Base-by-base conservation (phyloP, 2,329 filamentous ascomycete genomes). In the Penicillium frequentans region DNA sequence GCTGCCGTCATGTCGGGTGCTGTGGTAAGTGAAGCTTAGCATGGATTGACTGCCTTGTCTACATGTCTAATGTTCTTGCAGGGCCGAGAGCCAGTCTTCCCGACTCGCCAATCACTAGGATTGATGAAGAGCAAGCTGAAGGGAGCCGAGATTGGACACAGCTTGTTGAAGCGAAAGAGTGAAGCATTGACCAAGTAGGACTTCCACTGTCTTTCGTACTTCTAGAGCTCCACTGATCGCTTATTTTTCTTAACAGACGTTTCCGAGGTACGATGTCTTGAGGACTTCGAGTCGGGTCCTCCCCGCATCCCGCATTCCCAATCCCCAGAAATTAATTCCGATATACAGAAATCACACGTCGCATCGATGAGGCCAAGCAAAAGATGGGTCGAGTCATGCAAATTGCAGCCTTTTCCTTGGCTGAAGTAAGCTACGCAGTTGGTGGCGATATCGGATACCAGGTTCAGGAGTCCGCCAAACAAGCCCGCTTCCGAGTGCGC, bases 371-470 rank as follows among this genome's bases (percentile, higher is more conserved):
- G 77, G 95, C 95, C 43, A 99, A 99, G 79, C 90, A 93, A 68
- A 99, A 99, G 82, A 99, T 99, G 93, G 95, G 95, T 56, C 86
- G 93, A 33, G 95, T 99, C 37, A 99, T 99, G 95, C 93, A 98
- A 77, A 96, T 99, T 71, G 95, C 95, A 42, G 93, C 95, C 46
- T 98, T 99, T 79, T 98, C 93, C 44, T 84, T 99, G 19, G 95
- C 95, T 58, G 95, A 98, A 79, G 95, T 99, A 55, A 96, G 92
- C 49, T 99, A 99, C 71, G 95, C 95, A 26, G 92, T 97, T 27
- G 95, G 95, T 61, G 92, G 93, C 69, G 90, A 96, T 70, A 96
- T 99, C 68, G 90, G 90, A 60, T 99, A 96, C 79, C 95, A 99
- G 79, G 91, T 99, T 65, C 93, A 97, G 73, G 95, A 99, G 76